Conservation (phyloP, 495 filamentous ascomycete species). For the Trichoderma gamsii region DNA sequence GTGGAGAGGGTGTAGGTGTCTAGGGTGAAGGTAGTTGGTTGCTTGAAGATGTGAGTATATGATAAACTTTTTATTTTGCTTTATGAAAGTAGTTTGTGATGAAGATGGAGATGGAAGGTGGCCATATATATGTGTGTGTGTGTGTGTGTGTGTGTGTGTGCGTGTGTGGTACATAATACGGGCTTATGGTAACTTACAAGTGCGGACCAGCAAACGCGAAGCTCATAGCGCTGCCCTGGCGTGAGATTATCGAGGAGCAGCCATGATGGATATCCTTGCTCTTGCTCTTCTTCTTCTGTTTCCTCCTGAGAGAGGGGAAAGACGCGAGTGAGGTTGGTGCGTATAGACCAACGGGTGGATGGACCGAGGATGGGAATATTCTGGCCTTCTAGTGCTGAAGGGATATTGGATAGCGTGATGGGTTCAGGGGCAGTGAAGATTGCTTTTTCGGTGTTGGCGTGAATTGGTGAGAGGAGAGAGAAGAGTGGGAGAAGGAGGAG, state of each 20-base stretch:
- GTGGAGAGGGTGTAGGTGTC: conserved; percentile 52
- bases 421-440: conserved; percentile 72
- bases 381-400: conserved; percentile 59
- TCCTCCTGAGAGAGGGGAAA: conserved; percentile 54
- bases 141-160: not conserved
- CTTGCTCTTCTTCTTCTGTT: conserved; percentile 34
- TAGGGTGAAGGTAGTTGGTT: conserved; percentile 80
- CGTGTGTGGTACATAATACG: not conserved
- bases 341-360: conserved; percentile 39
- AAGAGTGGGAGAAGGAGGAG: not conserved
- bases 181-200: conserved; percentile 49
- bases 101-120: not conserved
- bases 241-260: conserved; percentile 70
- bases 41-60: conserved; percentile 42
- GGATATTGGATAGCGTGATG: conserved; percentile 23
- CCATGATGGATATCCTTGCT: conserved; percentile 56
- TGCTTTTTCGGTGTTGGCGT: conserved; percentile 81
- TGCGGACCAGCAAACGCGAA: conserved; percentile 89
- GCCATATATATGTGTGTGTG: not conserved
- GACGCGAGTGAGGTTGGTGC: conserved; percentile 55
- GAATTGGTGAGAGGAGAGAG: not conserved
- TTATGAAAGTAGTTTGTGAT: not conserved
- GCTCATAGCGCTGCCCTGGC: conserved; percentile 76
- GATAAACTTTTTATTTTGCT: not conserved
- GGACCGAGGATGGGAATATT: conserved; percentile 61